A percentile compares a stretch with the other conserved stretches of the same genome.
Conservation (phyloP, 352 stramenopile species). For the Phytophthora kernoviae region DNA sequence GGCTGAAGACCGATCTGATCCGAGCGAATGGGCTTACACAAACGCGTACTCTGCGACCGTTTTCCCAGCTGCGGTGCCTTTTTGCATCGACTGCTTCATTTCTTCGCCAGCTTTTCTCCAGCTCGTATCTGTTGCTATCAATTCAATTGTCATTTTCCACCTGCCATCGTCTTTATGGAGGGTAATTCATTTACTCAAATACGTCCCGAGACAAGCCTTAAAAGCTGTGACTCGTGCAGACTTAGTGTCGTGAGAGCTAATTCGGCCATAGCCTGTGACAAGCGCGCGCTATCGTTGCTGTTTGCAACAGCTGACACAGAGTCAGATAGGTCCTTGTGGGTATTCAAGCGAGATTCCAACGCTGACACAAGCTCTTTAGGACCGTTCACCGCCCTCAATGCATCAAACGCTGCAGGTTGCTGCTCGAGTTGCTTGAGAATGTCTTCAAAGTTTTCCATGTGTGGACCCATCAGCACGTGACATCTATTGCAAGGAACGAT, state of each 20-base stretch:
- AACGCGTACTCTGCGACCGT: constrained; percentile 11
- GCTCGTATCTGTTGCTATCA: constrained; percentile 34
- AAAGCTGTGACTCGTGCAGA: constrained; percentile 37
- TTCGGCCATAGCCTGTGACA: constrained; percentile 33
- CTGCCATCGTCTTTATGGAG: constrained; percentile 14
- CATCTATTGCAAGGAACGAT: constrained; percentile 41
- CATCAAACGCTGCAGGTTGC: constrained; percentile 12
- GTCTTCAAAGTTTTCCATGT: constrained; percentile 76
- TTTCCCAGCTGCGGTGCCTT: constrained; percentile 11
- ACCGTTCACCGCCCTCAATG: constrained; percentile 13
- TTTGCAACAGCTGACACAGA: no score
- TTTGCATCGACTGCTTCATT: constrained; percentile 8
- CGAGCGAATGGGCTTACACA: constrained; percentile 1
- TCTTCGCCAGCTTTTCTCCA: constrained; percentile 15
- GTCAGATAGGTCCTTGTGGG: neutral
- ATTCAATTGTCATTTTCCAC: constrained; percentile 34
- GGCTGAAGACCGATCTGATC: constrained; percentile 10
- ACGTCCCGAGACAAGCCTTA: no score
- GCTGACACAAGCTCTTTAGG: constrained; percentile 25
- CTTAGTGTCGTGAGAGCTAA: constrained; percentile 33
- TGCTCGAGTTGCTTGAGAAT: constrained; percentile 43
- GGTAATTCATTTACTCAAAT: no score
- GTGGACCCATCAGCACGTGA: constrained; percentile 60
- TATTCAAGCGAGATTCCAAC: constrained; percentile 26
- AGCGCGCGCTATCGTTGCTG: constrained; percentile 13